A percentile compares a stretch with the other conserved stretches of the same genome.
phyloP scores from a whole-genome alignment of 352 stramenopile genomes.

The Pythium graminicola region DNA sequence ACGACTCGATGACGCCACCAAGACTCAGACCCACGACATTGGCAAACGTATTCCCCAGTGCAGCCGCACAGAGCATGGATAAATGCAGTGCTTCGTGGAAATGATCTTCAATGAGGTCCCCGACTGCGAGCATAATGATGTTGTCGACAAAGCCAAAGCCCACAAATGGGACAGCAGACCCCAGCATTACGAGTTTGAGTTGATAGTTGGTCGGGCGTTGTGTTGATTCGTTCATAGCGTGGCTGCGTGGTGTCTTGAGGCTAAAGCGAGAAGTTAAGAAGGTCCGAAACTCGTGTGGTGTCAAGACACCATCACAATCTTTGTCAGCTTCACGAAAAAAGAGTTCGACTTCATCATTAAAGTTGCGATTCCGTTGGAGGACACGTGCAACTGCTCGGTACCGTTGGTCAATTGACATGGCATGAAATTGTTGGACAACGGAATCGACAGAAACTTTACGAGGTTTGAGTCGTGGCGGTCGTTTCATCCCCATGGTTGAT shows the following conservation, averaged over 20 bases:
- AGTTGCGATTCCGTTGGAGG: conserved; percentile 30
- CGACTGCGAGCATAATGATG: conserved; percentile 82
- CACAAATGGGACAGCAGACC: conserved; percentile 73
- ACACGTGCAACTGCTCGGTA: conserved; percentile 47
- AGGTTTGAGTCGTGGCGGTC: neutral
- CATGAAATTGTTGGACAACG: conserved; percentile 55
- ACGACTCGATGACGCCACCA: conserved; percentile 86
- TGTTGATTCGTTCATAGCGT: conserved; percentile 28
- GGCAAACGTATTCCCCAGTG: conserved; percentile 92
- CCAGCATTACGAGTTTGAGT: conserved; percentile 71
- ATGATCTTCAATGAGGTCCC: conserved; percentile 93
- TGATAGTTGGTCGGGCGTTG: conserved; percentile 49
- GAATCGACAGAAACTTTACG: conserved; percentile 28
- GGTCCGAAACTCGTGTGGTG: conserved; percentile 54
- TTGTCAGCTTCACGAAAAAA: conserved; percentile 66
- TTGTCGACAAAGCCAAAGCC: conserved; percentile 85
- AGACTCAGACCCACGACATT: conserved; percentile 92
- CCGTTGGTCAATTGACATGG: conserved; percentile 49
- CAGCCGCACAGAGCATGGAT: conserved; percentile 93
- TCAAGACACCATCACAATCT: conserved; percentile 58
- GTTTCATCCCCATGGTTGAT: conserved; percentile 12
- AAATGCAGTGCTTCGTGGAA: conserved; percentile 93
- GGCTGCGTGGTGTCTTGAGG: conserved; percentile 39
- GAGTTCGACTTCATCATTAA: conserved; percentile 57
- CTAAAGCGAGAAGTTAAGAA: conserved; percentile 64